Evolutionary conservation across 2,329 filamentous ascomycete genomes (phyloP), one percentile per base, ranked within the genome.

Genomic region (Calonectria fujianensis): DNA sequence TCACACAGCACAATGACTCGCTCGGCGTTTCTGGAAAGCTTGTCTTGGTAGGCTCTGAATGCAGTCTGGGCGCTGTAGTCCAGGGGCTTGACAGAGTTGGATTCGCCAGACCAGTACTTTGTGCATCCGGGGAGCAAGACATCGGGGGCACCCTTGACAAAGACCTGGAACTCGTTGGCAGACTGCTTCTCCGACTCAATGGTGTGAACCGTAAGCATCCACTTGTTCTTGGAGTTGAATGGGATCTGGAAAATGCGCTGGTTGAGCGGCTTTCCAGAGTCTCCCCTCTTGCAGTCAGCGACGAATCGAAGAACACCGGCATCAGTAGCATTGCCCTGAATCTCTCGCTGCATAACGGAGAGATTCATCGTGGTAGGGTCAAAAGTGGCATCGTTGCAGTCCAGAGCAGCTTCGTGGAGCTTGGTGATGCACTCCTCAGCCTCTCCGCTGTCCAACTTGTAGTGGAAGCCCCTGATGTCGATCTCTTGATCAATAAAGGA

Each of bases 111-210:
- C 83, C 84, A 85, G 76, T 83, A 86, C 41, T 79, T 79, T 1
- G 83, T 83, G 59, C 85, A 86, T 2, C 81, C 81, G 0, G 82
- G 78, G 7, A 87, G 76, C 0, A 91, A 83, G 24, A 91, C 89
- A 76, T 91, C 89, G 0, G 89, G 89, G 0, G 89, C 89, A 39
- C 89, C 89, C 81, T 91, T 91, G 77, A 90, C 85, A 72, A 88
- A 87, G 7, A 89, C 82, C 35, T 87, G 84, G 69, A 87, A 88
- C 14, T 80, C 59, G 11, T 75, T 79, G n/a, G 32, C 8, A 16
- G 71, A 57, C 1, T 74, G 70, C 1, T 78, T 72, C 54, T 83
- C 83, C 18, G 81, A 73, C 7, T 77, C 74, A 14, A 32, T 45
- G 27, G 27, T 31, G 41, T 63, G 59, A 83, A 84, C n/a, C 84